Evolutionary conservation across 148 eudicot species (phyloP).

Genomic region (Nyssa sinensis): DNA sequence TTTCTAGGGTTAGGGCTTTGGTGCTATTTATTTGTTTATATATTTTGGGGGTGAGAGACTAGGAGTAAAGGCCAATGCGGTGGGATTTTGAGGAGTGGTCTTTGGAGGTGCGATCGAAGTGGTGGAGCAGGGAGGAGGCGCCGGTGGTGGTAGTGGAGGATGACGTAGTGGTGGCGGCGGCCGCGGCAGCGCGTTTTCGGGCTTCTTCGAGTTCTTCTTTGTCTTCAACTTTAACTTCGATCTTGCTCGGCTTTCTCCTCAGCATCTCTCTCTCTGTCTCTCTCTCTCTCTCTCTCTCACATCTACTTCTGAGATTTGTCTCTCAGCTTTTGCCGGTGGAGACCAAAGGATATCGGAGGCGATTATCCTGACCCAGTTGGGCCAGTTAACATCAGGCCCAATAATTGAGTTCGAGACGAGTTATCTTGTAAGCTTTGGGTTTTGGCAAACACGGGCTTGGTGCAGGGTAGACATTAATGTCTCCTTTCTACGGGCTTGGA

Average conservation of each 20-base stretch:
- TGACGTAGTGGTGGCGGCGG: slow-evolving; percentile 30
- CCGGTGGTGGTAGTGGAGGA: slow-evolving; percentile 30
- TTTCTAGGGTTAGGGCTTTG: not conserved
- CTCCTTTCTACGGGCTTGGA: too few species aligned
- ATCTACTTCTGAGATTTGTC: not conserved
- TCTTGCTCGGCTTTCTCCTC: slow-evolving; percentile 71
- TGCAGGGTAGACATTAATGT: too few species aligned
- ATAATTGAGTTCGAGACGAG: not conserved
- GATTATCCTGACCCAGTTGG: not conserved
- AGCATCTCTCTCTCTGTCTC: slow-evolving; percentile 38
- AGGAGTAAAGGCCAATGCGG: slow-evolving; percentile 64
- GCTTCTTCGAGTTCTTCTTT: slow-evolving; percentile 74
- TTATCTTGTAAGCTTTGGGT: too few species aligned
- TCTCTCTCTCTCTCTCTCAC: not conserved
- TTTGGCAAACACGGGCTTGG: too few species aligned
- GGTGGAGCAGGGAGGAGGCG: slow-evolving; percentile 62
- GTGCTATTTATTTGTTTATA: not conserved
- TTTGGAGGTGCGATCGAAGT: slow-evolving; percentile 57
- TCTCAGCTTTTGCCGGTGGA: not conserved
- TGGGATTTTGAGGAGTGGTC: slow-evolving; percentile 48
- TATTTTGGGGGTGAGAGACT: not conserved
- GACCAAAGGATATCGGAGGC: not conserved
- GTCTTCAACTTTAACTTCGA: slow-evolving; percentile 76
- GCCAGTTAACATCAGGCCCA: not conserved
- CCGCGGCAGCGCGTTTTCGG: slow-evolving; percentile 48